Conservation (phyloP, 75 land plant species). For the Larix kaempferi region DNA sequence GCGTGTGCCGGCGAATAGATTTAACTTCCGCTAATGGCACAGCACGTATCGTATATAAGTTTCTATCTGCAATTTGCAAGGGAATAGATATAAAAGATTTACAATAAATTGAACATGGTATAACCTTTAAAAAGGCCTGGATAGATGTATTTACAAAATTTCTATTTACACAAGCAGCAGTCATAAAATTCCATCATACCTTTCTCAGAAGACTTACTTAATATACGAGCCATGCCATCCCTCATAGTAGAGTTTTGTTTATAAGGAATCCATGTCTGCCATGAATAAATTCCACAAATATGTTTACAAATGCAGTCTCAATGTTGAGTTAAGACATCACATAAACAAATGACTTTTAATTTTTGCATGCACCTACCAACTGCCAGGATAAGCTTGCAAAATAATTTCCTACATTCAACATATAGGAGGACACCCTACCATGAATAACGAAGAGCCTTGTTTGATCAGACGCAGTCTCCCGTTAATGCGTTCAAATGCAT, state of each 20-base stretch:
- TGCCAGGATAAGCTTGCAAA: not conserved
- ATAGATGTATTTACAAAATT: not conserved
- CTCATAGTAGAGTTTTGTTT: constrained; percentile 22
- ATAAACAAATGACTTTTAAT: not conserved
- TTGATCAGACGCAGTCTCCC: constrained; percentile 85
- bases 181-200: constrained; percentile 23
- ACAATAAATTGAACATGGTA: constrained; percentile 9
- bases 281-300: not conserved
- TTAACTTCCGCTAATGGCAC: constrained; percentile 74
- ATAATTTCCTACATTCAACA: not conserved
- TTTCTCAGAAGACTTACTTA: constrained; percentile 55
- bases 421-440: constrained; percentile 41
- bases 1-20: constrained; percentile 89
- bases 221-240: constrained; percentile 17
- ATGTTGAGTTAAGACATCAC: not conserved
- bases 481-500: constrained; percentile 79
- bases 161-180: constrained; percentile 11
- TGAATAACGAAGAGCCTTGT: constrained; percentile 70
- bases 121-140: constrained; percentile 12
- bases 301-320: not conserved
- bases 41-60: constrained; percentile 80
- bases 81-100: not conserved
- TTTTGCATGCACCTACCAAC: not conserved
- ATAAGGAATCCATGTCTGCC: constrained; percentile 95
- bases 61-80: constrained; percentile 57